Evolutionary conservation across 371 early-diverging fungal genomes (phyloP).

Genomic region (Mucor saturninus): DNA sequence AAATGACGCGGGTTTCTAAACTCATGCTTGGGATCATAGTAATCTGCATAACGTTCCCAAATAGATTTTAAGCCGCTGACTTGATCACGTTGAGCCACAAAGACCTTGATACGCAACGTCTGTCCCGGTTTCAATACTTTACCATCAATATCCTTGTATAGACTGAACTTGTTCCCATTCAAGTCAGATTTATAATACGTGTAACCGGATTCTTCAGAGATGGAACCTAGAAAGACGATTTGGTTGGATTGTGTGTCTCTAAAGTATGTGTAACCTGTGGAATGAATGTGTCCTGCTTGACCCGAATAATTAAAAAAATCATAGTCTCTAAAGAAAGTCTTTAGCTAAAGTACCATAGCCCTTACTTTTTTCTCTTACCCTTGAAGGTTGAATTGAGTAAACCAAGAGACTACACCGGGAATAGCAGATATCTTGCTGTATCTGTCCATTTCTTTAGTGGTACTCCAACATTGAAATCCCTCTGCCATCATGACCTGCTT

Average conservation of each 20-base stretch:
- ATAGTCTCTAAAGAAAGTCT: slow-evolving; percentile 45
- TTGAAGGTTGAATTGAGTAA: slow-evolving; percentile 50
- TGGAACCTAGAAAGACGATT: slow-evolving; percentile 52
- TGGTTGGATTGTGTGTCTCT: slow-evolving; percentile 43
- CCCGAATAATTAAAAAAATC: slow-evolving; percentile 58
- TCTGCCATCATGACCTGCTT: slow-evolving; percentile 54
- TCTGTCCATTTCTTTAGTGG: slow-evolving; percentile 37
- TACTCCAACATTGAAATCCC: slow-evolving; percentile 66
- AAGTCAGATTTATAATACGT: slow-evolving; percentile 58
- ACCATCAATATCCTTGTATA: slow-evolving; percentile 57
- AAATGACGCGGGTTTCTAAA: slow-evolving; percentile 39
- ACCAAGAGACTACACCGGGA: slow-evolving; percentile 39
- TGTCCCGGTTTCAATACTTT: slow-evolving; percentile 31
- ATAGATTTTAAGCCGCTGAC: slow-evolving; percentile 29
- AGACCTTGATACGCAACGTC: slow-evolving; percentile 18
- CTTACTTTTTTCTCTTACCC: slow-evolving; percentile 30
- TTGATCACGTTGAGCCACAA: slow-evolving; percentile 25
- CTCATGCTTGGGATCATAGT: slow-evolving; percentile 37
- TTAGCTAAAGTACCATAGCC: slow-evolving; percentile 5
- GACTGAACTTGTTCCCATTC: slow-evolving; percentile 35
- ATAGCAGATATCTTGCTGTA: slow-evolving; percentile 37
- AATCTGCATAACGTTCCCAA: slow-evolving; percentile 56
- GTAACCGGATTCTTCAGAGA: slow-evolving; percentile 57
- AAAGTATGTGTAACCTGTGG: slow-evolving; percentile 58
- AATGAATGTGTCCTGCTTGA: slow-evolving; percentile 55